Conservation (phyloP, 2,329 filamentous ascomycete species). For the Xylaria sp. region DNA sequence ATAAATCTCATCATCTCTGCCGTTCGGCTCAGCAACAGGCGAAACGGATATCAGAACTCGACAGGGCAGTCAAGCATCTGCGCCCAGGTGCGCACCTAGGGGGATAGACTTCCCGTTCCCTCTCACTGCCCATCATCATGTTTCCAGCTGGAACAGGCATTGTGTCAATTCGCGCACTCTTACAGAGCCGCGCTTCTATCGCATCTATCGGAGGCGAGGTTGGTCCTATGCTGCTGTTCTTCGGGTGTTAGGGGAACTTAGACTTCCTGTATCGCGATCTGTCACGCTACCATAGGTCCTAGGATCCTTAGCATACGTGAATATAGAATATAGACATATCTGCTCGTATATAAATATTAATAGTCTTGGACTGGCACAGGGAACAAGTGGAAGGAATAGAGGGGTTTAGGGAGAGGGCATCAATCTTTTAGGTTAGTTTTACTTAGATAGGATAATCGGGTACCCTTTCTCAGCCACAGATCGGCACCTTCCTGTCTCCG, state of each 20-base stretch:
- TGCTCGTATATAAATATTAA: too few species aligned
- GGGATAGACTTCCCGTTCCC: background rate
- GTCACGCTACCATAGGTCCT: too few species aligned
- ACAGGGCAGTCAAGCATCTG: background rate
- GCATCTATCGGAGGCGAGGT: background rate
- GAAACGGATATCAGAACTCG: background rate
- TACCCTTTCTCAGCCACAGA: too few species aligned
- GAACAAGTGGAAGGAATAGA: too few species aligned
- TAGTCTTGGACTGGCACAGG: too few species aligned
- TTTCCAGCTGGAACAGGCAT: slow-evolving; percentile 7
- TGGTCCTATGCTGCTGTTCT: slow-evolving; percentile 8
- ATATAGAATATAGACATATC: too few species aligned
- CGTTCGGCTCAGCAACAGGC: background rate
- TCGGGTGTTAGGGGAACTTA: background rate
- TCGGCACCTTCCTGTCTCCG: too few species aligned
- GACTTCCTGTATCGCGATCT: slow-evolving; percentile 6
- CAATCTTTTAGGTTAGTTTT: too few species aligned
- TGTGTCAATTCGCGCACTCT: slow-evolving; percentile 5
- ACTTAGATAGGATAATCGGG: too few species aligned
- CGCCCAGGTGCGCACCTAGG: background rate
- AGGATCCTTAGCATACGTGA: too few species aligned
- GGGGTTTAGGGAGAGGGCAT: too few species aligned
- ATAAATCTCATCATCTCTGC: slow-evolving; percentile 2
- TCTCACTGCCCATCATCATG: background rate
- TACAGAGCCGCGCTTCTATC: slow-evolving; percentile 5